Base-by-base conservation (phyloP, 2,329 filamentous ascomycete species). In the Claviceps maximensis region DNA sequence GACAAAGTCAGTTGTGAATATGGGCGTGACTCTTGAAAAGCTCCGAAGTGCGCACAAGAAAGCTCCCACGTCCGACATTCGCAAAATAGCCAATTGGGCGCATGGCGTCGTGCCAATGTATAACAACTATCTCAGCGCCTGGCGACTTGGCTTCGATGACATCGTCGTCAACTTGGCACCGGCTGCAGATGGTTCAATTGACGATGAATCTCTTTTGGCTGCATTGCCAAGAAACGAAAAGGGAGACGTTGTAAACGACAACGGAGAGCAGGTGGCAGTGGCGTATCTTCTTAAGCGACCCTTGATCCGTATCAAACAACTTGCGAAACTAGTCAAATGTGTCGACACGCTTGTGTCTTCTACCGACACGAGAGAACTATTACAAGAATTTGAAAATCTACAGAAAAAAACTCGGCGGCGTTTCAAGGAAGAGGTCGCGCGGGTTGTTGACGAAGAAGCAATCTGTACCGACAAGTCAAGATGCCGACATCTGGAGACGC, bases 131-230 rank as follows among this genome's bases (percentile, higher is more conserved):
- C 76, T 97, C 33, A 82, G 82, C 62, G 83, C 86, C 8, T 98
- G 93, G 93, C 80, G 89, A 31, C 77, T 97, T 48, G 93, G 93
- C 0, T 98, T 97, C 67, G 87, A 95, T 62, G 90, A 95, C 64
- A 82, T 98, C 21, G 83, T 97, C 49, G 88, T 98, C 60, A 97
- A 95, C 64, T 80, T 97, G 36, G 89, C 89, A 1, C 87, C 89
- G 8, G 79, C 82, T 4, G 69, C 71, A 1, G 71, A 70, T 17
- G 61, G 61, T 1, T 62, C 67, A 1, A 80, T 84, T 36, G 80
- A 84, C 48, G 75, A 81, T 41, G 76, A 82, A 57, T 81, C 79
- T 1, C 68, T 82, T 1, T 64, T 83, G 51, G 74, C 79, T 56
- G 79, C 76, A 1, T 71, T 79, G 70, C 80, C 78, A 57, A 74